Conservation (phyloP, 2,329 filamentous ascomycete genomes). For the Blastomyces parvus region DNA sequence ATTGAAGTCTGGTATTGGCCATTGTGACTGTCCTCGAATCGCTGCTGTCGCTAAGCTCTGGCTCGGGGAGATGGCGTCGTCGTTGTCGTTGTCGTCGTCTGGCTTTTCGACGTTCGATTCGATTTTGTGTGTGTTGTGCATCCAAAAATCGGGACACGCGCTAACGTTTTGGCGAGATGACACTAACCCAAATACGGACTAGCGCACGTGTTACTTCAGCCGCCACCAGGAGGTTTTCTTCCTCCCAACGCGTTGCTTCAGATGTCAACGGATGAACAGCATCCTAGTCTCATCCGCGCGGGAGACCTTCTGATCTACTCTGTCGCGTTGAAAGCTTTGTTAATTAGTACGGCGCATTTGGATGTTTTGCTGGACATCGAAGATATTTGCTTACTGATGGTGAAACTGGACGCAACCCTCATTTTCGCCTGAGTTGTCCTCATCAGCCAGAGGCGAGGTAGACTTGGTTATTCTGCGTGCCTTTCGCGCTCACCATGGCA, state of each 20-base stretch:
- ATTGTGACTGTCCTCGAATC: conserved; percentile 42
- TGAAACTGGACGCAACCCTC: conserved; percentile 9
- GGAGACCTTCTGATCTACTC: background rate
- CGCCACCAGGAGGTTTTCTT: conserved; percentile 27
- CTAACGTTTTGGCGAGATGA: conserved; percentile 32
- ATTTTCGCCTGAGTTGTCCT: conserved; percentile 3
- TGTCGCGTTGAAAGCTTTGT: background rate
- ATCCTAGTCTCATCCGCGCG: background rate
- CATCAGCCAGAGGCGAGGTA: conserved; percentile 4
- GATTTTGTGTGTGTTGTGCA: conserved; percentile 40
- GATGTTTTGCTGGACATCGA: background rate
- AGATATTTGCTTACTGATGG: conserved; percentile 6
- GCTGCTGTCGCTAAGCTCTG: conserved; percentile 29
- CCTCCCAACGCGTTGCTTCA: conserved; percentile 13
- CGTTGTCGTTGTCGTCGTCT: conserved; percentile 37
- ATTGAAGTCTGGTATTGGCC: conserved; percentile 45
- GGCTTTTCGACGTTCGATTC: conserved; percentile 31
- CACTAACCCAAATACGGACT: conserved; percentile 24
- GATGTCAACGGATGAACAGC: conserved; percentile 2
- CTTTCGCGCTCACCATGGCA: conserved; percentile 39
- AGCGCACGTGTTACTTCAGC: conserved; percentile 20
- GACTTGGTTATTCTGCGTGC: conserved; percentile 5
- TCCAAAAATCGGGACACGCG: conserved; percentile 27
- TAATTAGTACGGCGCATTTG: background rate
- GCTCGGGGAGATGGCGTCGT: conserved; percentile 34